A percentile compares a stretch with the other conserved stretches of the same genome.
These are phyloP conservation scores for Mallotus japonicus DNA, from an alignment of 441 rosid genomes.

Conservation along the genomic window DNA sequence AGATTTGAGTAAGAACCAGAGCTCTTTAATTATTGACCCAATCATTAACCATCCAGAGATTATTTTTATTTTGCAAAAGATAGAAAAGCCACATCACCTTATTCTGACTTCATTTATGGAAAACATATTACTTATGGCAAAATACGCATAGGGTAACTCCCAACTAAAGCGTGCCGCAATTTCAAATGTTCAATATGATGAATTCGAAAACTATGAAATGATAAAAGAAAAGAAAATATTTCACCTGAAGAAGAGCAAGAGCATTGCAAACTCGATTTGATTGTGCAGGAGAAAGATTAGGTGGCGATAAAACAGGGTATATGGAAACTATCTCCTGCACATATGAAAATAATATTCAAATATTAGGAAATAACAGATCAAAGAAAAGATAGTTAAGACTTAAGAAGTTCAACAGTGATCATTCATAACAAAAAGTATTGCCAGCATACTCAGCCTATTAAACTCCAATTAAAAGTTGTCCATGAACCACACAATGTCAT, in stretches of 20 bases:
- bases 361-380: neutral
- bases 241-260: conserved; percentile 98
- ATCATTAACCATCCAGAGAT: neutral
- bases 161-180: neutral
- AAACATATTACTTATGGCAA: neutral
- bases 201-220: conserved; percentile 4
- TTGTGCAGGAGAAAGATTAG: conserved; percentile 84
- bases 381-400: neutral
- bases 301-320: conserved; percentile 95
- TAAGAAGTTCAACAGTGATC: neutral
- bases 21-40: neutral
- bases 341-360: conserved; percentile 18
- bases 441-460: neutral
- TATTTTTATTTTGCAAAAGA: neutral
- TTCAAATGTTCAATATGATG: neutral
- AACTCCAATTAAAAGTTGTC: neutral
- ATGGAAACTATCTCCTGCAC: conserved; percentile 94
- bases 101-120: neutral
- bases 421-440: neutral
- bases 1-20: conserved; percentile 4
- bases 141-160: conserved; percentile 6
- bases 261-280: conserved; percentile 99
- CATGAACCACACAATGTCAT: neutral
- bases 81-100: conserved; percentile 6
- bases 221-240: neutral